phyloP scores from a whole-genome alignment of 306 rosid genomes.

The Fragaria vesca region DNA sequence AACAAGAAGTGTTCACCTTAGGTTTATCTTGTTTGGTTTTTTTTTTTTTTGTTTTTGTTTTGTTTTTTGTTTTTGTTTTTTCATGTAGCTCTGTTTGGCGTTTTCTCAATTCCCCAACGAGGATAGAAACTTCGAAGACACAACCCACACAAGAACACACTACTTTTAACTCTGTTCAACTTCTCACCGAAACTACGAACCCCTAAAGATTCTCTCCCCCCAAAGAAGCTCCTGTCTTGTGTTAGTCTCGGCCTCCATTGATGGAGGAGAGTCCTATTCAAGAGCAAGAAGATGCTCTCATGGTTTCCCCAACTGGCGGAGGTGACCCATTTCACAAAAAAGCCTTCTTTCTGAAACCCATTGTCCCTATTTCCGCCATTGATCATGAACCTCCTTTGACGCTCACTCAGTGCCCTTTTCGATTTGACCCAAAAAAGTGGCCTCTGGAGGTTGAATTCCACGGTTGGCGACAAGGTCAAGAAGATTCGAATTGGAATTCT shows the following conservation, averaged over 20 bases:
- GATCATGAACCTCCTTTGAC: background rate
- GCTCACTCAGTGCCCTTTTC: constrained; percentile 1
- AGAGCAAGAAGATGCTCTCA: constrained; percentile 26
- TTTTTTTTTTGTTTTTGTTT: too few relatives aligned
- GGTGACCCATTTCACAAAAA: constrained; percentile 28
- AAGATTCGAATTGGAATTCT: constrained; percentile 22
- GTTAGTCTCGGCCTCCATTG: background rate
- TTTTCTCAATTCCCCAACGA: too few relatives aligned
- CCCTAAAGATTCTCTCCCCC: background rate
- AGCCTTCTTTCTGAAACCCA: constrained; percentile 38
- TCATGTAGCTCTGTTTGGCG: too few relatives aligned
- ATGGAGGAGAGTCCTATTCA: background rate
- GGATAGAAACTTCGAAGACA: too few relatives aligned
- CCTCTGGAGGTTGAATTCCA: background rate
- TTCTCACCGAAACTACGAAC: too few relatives aligned
- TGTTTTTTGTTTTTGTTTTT: too few relatives aligned
- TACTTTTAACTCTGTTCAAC: too few relatives aligned
- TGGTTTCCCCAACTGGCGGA: constrained; percentile 52
- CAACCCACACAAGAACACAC: too few relatives aligned
- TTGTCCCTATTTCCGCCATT: background rate
- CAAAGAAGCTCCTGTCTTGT: background rate
- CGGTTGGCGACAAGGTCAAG: constrained; percentile 1
- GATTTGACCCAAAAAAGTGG: background rate
- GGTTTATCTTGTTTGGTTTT: too few relatives aligned
- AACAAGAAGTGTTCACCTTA: too few relatives aligned